Evolutionary conservation across 129 eudicot species (phyloP).

Genomic region (Solidago caesia): DNA sequence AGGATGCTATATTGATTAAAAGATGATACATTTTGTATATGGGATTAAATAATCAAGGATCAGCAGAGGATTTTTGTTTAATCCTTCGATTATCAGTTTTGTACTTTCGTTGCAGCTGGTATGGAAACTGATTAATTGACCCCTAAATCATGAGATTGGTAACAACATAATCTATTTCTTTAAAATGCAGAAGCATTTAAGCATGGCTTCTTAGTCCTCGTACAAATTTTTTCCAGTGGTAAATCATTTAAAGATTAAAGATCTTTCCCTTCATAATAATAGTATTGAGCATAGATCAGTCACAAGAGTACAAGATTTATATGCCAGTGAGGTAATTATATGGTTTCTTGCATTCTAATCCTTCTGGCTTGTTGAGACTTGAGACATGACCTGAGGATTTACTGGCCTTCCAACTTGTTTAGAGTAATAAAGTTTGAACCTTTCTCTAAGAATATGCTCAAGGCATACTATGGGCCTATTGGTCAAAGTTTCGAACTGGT

Average conservation of each 20-base stretch:
- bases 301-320: not conserved
- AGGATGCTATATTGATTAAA: not conserved
- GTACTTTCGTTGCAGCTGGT: not conserved
- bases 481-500: not conserved
- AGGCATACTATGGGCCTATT: not conserved
- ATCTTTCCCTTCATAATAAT: not conserved
- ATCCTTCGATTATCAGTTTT: not conserved
- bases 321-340: not conserved
- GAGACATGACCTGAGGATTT: not conserved
- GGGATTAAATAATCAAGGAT: not conserved
- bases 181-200: not conserved
- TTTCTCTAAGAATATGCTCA: not conserved
- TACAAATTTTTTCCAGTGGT: not conserved
- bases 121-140: not conserved
- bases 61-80: not conserved
- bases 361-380: not conserved
- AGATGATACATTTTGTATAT: not conserved
- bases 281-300: not conserved
- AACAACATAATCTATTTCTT: too few species aligned
- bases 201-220: not conserved
- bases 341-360: conserved; percentile 8
- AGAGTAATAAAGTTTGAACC: not conserved
- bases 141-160: not conserved
- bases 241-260: not conserved
- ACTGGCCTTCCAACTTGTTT: not conserved